Conservation (phyloP, 2,329 filamentous ascomycete species). For the Paecilomyces formosus region DNA sequence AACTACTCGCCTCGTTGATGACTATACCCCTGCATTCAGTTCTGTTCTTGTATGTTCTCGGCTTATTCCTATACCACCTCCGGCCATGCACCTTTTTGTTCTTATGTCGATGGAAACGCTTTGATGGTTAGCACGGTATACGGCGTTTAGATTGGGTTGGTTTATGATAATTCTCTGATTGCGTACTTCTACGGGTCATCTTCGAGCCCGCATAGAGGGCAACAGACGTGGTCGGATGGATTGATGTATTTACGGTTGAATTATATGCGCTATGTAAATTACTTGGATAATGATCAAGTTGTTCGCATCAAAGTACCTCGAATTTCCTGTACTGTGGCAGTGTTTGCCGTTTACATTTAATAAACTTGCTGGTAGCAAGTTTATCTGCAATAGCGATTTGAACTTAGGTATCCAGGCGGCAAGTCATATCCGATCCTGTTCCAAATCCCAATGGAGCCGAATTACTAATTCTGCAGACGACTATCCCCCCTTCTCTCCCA, state of each 20-base stretch:
- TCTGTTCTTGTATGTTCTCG: slow-evolving; percentile 2
- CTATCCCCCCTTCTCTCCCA: not conserved
- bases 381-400: too few species aligned
- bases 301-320: too few species aligned
- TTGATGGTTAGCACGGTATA: not conserved
- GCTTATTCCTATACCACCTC: slow-evolving; percentile 5
- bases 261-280: not conserved
- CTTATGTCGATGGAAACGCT: slow-evolving; percentile 16
- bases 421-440: too few species aligned
- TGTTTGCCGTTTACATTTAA: not conserved
- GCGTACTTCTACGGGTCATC: not conserved
- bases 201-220: not conserved
- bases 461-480: too few species aligned
- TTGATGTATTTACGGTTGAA: not conserved
- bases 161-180: not conserved
- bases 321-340: too few species aligned
- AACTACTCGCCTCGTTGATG: slow-evolving; percentile 26
- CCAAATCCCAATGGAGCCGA: too few species aligned
- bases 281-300: not conserved
- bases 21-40: slow-evolving; percentile 3
- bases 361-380: too few species aligned
- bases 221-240: not conserved
- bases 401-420: too few species aligned
- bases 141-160: not conserved
- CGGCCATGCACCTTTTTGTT: slow-evolving; percentile 15